Conservation (phyloP, 225 moss, liverwort and hornwort genomes). For the Polytrichum commune region DNA sequence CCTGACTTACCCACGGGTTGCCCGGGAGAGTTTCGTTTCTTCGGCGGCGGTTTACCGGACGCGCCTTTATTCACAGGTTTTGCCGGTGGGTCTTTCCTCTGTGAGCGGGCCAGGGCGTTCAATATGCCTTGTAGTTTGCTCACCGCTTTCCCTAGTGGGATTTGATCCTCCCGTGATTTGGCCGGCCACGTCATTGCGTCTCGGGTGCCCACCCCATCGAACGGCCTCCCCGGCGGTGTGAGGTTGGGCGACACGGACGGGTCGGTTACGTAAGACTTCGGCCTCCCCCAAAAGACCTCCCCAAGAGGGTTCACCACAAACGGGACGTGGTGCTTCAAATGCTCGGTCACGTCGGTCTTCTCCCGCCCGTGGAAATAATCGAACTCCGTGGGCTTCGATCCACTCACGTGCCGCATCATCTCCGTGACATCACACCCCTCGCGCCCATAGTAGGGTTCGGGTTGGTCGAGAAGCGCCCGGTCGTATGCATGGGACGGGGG, state of each 20-base stretch:
- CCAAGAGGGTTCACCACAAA: conserved; percentile 30
- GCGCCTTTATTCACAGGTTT: conserved; percentile 8
- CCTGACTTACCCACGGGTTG: conserved; percentile 37
- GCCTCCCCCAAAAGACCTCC: conserved; percentile 44
- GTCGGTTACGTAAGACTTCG: conserved; percentile 56
- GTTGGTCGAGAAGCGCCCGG: conserved; percentile 31
- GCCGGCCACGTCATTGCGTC: conserved; percentile 51
- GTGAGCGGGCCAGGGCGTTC: conserved; percentile 48
- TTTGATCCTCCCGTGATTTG: conserved; percentile 43
- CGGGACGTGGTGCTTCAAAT: conserved; percentile 30
- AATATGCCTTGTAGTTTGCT: conserved; percentile 44
- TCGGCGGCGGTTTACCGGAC: conserved; percentile 2
- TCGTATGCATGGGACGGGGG: conserved; percentile 47
- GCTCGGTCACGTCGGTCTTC: conserved; percentile 38
- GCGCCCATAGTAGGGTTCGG: conserved; percentile 51
- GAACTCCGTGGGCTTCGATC: conserved; percentile 34
- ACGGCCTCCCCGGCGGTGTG: conserved; percentile 32
- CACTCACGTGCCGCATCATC: conserved; percentile 40
- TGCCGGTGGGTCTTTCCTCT: conserved; percentile 2
- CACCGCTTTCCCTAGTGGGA: conserved; percentile 47
- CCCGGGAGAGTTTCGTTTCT: conserved; percentile 42
- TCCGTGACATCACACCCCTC: conserved; percentile 55
- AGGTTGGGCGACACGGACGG: conserved; percentile 49
- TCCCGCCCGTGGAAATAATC: conserved; percentile 36
- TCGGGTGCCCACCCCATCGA: conserved; percentile 44